phyloP scores from a whole-genome alignment of 495 filamentous ascomycete species.

The Aspergillus ostianus region DNA sequence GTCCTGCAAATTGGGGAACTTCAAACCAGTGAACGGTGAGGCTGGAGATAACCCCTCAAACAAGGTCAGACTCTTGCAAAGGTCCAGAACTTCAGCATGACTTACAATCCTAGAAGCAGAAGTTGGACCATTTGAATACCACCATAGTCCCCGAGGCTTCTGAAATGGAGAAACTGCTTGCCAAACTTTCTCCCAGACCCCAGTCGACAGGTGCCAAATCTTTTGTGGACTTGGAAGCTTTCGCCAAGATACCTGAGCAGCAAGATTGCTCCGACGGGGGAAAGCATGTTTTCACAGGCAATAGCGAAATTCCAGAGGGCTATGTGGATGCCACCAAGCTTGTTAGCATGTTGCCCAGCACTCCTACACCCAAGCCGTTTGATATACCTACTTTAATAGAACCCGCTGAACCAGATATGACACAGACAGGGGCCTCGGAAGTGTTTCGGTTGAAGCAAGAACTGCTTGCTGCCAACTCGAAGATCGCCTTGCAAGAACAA shows the following conservation, averaged over 20 bases:
- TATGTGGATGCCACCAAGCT: constrained; percentile 47
- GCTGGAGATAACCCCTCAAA: constrained; percentile 23
- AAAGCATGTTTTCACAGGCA: constrained; percentile 43
- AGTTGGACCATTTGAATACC: constrained; percentile 40
- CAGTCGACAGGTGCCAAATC: constrained; percentile 20
- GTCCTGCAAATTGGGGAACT: constrained; percentile 41
- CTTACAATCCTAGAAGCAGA: constrained; percentile 55
- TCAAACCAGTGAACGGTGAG: constrained; percentile 23
- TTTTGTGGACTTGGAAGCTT: constrained; percentile 23
- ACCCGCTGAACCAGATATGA: constrained; percentile 12
- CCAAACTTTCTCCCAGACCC: constrained; percentile 34
- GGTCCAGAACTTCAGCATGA: neutral
- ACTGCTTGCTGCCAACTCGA: constrained; percentile 73
- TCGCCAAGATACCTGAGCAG: constrained; percentile 69
- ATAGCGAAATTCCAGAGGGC: constrained; percentile 23
- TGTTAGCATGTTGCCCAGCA: constrained; percentile 54
- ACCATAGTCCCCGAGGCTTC: constrained; percentile 25
- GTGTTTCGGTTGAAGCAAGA: constrained; percentile 64
- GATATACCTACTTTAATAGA: constrained; percentile 38
- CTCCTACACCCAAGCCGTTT: constrained; percentile 52
- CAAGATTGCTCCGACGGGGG: constrained; percentile 56
- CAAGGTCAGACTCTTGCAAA: constrained; percentile 33
- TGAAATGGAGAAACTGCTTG: constrained; percentile 40
- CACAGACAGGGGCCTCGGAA: constrained; percentile 42
- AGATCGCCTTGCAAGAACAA: constrained; percentile 78